Base-by-base conservation (phyloP, 202 grass and related monocot genomes). In the Dendrocalamus latiflorus region DNA sequence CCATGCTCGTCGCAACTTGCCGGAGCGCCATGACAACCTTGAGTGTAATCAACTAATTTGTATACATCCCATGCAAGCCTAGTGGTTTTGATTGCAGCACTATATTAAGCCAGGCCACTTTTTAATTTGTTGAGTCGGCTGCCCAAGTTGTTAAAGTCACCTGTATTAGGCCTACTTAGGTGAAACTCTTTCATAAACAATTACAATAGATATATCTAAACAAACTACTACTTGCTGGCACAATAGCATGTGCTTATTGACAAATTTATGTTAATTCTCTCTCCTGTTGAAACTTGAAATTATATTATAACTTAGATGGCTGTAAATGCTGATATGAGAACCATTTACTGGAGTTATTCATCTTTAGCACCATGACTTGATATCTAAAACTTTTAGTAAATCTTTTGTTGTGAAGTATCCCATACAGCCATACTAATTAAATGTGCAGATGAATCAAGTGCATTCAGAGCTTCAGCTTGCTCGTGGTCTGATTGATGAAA, bases 401-500 rank as follows among this genome's bases (percentile, higher is more conserved):
- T 18, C 13, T 67, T 78, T 20, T 0, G 15, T 33, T 18, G 20
- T 62, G 30, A 50, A 70, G 30, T 74, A 85, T 88, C 28, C 51
- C 45, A 8, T 34, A 56, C 36, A n/a, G n/a, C n/a, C n/a, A n/a
- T n/a, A n/a, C n/a, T 77, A 65, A 69, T 67, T 74, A 59, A 83
- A 66, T 80, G 7, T 79, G 71, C 83, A 98, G 95, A 98, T 98
- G 95, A 87, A 98, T 84, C 95, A 98, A 93, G 89, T 95, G 68
- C 95, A 93, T 57, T 93, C 93, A 0, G 95, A 98, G 79, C 87
- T 98, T 85, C 85, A 94, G 6, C 89, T 95, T 90, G 93, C 93
- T 65, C 95, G 91, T 78, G 71, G 74, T 67, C 83, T 98, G 80
- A 95, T 98, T 82, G 89, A 89, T 70, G 93, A 98, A 61, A 95